Evolutionary conservation across 805 yeast genomes (phyloP).

Genomic region (Lipomyces japonicus): DNA sequence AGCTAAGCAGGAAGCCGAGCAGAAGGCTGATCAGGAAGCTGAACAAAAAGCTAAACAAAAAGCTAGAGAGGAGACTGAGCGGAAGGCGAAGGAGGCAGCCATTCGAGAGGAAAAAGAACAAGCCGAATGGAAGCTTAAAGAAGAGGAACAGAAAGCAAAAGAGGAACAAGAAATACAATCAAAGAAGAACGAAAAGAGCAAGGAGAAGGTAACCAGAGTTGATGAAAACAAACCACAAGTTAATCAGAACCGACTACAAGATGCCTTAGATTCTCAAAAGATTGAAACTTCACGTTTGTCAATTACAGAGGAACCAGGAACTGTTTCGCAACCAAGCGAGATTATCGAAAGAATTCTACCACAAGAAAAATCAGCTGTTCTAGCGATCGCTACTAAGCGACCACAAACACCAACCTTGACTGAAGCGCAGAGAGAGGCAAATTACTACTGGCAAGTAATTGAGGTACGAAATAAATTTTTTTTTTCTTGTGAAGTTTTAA

Average conservation of each 20-base stretch:
- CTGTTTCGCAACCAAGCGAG: too few relatives aligned
- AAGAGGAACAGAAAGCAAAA: background rate
- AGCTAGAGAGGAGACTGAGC: constrained; percentile 13
- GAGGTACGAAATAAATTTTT: constrained; percentile 37
- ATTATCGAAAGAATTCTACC: too few relatives aligned
- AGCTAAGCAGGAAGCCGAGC: constrained; percentile 1
- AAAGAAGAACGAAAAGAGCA: background rate
- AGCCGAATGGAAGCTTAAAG: background rate
- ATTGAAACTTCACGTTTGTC: too few relatives aligned
- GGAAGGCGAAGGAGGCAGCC: background rate
- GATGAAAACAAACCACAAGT: background rate
- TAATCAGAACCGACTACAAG: background rate
- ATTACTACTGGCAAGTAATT: constrained; percentile 45
- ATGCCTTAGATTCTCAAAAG: too few relatives aligned
- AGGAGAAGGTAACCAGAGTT: background rate
- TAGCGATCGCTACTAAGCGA: background rate
- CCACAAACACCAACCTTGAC: constrained; percentile 2
- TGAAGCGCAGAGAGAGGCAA: constrained; percentile 39
- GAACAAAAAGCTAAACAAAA: background rate
- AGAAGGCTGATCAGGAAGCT: background rate
- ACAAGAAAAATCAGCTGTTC: background rate
- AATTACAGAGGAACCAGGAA: too few relatives aligned
- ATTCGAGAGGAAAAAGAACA: background rate
- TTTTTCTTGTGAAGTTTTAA: background rate
- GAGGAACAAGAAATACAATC: background rate